Evolutionary conservation across 1,284 basidiomycete genomes (phyloP).

Genomic region (Melampsora larici-populina): DNA sequence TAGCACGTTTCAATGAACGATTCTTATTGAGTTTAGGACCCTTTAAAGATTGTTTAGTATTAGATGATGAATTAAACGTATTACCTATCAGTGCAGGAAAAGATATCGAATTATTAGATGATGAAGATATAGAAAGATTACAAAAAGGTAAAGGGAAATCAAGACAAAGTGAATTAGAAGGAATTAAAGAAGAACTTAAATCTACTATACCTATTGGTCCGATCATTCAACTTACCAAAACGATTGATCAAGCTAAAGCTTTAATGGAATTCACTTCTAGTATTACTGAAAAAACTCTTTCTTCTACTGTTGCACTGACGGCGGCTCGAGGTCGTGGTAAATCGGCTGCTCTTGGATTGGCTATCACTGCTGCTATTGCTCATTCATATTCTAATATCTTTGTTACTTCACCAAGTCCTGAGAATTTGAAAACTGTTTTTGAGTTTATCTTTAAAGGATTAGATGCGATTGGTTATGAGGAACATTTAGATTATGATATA

Average conservation of each 20-base stretch:
- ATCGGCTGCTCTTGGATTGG: conserved; percentile 88
- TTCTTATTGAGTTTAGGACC: conserved; percentile 92
- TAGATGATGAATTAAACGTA: conserved; percentile 98
- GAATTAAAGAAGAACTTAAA: conserved; percentile 73
- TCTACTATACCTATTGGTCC: conserved; percentile 86
- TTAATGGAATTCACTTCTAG: conserved; percentile 88
- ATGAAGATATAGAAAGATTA: conserved; percentile 21
- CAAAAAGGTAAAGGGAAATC: conserved; percentile 60
- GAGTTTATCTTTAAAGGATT: conserved; percentile 98
- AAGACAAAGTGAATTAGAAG: conserved; percentile 65
- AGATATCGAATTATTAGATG: conserved; percentile 72
- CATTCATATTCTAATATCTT: conserved; percentile 98
- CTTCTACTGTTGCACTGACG: conserved; percentile 90
- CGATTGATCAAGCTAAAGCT: conserved; percentile 78
- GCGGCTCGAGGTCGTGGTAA: conserved; percentile 94
- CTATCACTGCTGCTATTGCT: conserved; percentile 85
- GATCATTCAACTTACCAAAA: conserved; percentile 85
- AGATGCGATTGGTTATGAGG: conserved; percentile 91
- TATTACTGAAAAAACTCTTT: conserved; percentile 84
- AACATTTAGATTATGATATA: conserved; percentile 96
- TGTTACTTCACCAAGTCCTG: conserved; percentile 93
- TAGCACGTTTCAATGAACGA: conserved; percentile 95
- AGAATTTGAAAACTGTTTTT: conserved; percentile 96
- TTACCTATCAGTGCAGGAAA: conserved; percentile 94
- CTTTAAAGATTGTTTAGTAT: conserved; percentile 82